Evolutionary conservation across 768 basidiomycete species (phyloP), one percentile per base, ranked within the genome.

Genomic region (Cyathus striatus): DNA sequence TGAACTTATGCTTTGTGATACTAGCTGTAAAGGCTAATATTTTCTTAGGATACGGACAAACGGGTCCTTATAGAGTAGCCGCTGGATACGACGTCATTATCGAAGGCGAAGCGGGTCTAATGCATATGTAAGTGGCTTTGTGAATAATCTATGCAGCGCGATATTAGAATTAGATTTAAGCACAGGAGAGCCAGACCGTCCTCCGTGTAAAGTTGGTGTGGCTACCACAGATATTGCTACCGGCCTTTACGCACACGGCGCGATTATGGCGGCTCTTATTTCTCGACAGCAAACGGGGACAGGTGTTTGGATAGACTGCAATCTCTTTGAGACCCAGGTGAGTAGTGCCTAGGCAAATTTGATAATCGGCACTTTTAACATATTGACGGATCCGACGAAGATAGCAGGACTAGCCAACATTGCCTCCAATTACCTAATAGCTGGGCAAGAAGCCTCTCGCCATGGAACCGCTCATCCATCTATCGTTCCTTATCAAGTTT

Each of bases 381-480:
- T 9, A 37, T 12, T 14, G 12, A 40, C 12, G 9, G 10, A n/a
- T n/a, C n/a, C n/a, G n/a, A n/a, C n/a, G n/a, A n/a, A 95, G 90
- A 76, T 96, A 38, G 90, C 93, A 13, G 90, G 90, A 14, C 76
- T 96, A 4, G 90, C 83, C 2, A 95, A 95, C 57, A 89, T 96
- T 46, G 93, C 88, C 2, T 90, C 89, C 13, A 95, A 94, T 65
- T 95, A 90, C 68, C 79, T 97, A 42, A 85, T 96, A 42, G 77
- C 88, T 9, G 87, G 84, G 13, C 65, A 83, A 59, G 89, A 93
- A 60, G 94, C 86, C 18, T 71, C 74, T 23, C 72, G 94, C 42
- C 82, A 90, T 60, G 94, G 94, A n/a, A 96, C 94, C 22, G 79
- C 88, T 0, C 94, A 97, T 60, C 89, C 94, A 12, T 92, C 90